Evolutionary conservation across 2,329 filamentous ascomycete species (phyloP).

Genomic region (Cladophialophora yegresii): DNA sequence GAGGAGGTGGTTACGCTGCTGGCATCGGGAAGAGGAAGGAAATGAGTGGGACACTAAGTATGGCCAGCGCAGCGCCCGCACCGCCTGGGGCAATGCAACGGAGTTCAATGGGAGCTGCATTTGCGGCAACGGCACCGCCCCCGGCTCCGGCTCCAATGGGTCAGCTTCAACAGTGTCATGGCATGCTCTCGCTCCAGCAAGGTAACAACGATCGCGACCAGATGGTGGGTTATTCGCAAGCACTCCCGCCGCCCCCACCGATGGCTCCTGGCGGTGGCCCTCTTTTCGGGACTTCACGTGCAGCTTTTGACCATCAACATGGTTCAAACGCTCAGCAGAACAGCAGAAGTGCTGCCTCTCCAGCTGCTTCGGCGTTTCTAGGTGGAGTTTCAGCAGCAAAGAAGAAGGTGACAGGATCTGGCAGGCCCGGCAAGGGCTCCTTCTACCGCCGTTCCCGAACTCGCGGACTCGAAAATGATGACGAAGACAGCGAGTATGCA

Average conservation of each 20-base stretch:
- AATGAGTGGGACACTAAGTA: too few relatives aligned
- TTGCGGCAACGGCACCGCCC: neutral
- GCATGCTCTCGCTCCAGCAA: neutral
- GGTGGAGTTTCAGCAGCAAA: neutral
- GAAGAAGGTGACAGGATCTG: neutral
- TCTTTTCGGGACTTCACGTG: neutral
- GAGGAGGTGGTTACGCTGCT: neutral
- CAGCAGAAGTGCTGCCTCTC: neutral
- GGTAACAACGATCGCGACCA: neutral
- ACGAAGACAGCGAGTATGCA: neutral
- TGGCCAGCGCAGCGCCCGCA: neutral
- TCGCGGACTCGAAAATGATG: neutral
- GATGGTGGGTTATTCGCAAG: neutral
- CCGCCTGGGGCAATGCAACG: neutral
- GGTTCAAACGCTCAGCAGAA: too few relatives aligned
- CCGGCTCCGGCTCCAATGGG: neutral
- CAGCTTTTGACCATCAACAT: too few relatives aligned
- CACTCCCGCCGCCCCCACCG: neutral
- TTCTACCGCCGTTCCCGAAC: neutral
- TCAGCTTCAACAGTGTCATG: neutral
- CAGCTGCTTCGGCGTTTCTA: too few relatives aligned
- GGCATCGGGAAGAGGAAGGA: too few relatives aligned
- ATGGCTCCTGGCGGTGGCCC: neutral
- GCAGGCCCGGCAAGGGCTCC: too few relatives aligned
- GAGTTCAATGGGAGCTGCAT: neutral